Evolutionary conservation across 345 rosid species (phyloP), one percentile per base, ranked within the genome.

Genomic region (Dimocarpus longan): DNA sequence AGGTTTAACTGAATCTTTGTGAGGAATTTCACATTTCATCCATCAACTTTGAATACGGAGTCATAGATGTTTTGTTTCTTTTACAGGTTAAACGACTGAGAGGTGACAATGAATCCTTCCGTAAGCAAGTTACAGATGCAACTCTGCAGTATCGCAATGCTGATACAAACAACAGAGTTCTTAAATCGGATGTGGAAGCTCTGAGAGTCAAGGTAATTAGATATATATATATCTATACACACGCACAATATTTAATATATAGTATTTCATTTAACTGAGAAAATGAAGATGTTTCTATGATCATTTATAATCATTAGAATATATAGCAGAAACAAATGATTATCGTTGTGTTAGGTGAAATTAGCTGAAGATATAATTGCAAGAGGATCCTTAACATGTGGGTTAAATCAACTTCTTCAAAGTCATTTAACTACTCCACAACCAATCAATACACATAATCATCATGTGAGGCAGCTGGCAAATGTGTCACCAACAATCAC

Each of bases 161-260:
- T 76, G 89, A 84, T 70, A 91, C 91, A 6, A 85, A 89, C 64
- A 80, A 91, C 78, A 87, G 91, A 65, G 91, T 93, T 71, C 93
- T 93, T 15, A 92, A 85, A 82, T 92, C 94, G 16, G 87, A 87
- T 26, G 98, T 95, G 13, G 94, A 91, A 86, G 92, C 95, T 78
- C 82, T 95, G 48, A 87, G 94, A 77, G 93, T 91, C 79, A 85
- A 91, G 93, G 95, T 93, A 81, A 0, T 16, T 26, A 26, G 28
- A 42, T n/a, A 21, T 8, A 22, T 42, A 42, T 3, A 43, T 8
- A 19, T 40, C 0, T 40, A 0, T 42, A 42, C 8, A 46, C 5
- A 11, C 5, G 1, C 2, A 46, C 12, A 32, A 32, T 32, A 32
- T 32, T 32, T 32, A 16, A 48, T 12, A 46, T 9, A 10, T 12